Percentiles rank a stretch among this genome's conserved stretches.
These are phyloP conservation scores for Sugiyamaella valdiviana DNA, from an alignment of 805 yeast species.

Conservation along the genomic window DNA sequence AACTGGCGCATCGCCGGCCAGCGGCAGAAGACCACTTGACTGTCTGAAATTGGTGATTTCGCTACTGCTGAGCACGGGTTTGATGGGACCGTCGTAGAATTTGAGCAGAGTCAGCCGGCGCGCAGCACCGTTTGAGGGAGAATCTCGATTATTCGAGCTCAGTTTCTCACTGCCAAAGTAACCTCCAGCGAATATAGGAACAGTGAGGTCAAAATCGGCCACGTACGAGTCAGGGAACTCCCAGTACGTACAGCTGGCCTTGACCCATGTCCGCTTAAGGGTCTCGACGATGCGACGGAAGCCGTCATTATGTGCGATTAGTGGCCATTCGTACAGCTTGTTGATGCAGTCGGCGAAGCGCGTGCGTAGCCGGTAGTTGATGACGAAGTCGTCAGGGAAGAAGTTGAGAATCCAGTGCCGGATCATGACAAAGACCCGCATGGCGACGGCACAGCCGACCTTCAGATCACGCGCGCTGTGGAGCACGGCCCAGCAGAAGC, in stretches of 20 bases:
- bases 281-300: constrained; percentile 37
- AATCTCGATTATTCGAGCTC: not conserved
- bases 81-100: constrained; percentile 16
- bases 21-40: constrained; percentile 9
- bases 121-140: constrained; percentile 1
- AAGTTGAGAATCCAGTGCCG: constrained; percentile 89
- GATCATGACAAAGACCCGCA: constrained; percentile 78
- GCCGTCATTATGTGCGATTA: constrained; percentile 22
- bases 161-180: constrained; percentile 19
- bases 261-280: constrained; percentile 47
- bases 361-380: constrained; percentile 43
- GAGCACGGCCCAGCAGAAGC: constrained; percentile 61
- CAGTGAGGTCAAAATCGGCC: constrained; percentile 18
- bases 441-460: constrained; percentile 58
- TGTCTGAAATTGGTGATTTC: constrained; percentile 1
- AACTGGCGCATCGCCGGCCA: not conserved
- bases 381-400: constrained; percentile 75
- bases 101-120: constrained; percentile 16
- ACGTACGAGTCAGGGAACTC: constrained; percentile 15
- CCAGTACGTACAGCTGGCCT: constrained; percentile 33
- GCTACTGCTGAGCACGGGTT: constrained; percentile 12
- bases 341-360: constrained; percentile 37
- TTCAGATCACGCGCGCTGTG: constrained; percentile 31
- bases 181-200: constrained; percentile 32
- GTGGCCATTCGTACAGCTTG: constrained; percentile 26